phyloP scores from a whole-genome alignment of 805 yeast species.

The Metschnikowia similis region DNA sequence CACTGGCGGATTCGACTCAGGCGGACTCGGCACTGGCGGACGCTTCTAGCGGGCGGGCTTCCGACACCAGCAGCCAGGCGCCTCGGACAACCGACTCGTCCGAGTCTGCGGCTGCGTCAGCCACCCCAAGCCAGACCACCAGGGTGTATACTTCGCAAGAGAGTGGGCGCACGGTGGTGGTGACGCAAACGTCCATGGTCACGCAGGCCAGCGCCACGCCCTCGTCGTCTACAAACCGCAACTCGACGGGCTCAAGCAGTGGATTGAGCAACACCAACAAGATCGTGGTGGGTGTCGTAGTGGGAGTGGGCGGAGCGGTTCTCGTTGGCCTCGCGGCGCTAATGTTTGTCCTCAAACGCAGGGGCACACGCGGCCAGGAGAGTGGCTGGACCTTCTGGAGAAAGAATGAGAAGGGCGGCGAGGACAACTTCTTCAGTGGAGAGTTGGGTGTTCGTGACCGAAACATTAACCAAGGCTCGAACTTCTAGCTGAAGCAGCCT shows the following conservation, averaged over 20 bases:
- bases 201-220: slow-evolving; percentile 21
- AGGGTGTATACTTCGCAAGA: slow-evolving; percentile 24
- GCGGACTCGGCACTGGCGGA: not conserved
- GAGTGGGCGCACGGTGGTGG: slow-evolving; percentile 35
- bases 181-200: slow-evolving; percentile 36
- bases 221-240: slow-evolving; percentile 19
- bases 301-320: slow-evolving; percentile 43
- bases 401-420: slow-evolving; percentile 38
- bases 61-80: not conserved
- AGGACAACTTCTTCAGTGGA: slow-evolving; percentile 39
- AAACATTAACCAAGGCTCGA: slow-evolving; percentile 44
- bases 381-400: slow-evolving; percentile 47
- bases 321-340: slow-evolving; percentile 32
- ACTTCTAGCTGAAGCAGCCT: slow-evolving; percentile 23
- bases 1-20: too few relatives aligned
- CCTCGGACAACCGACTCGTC: too few relatives aligned
- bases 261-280: slow-evolving; percentile 41
- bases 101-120: not conserved
- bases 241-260: slow-evolving; percentile 15
- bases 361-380: slow-evolving; percentile 24
- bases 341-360: slow-evolving; percentile 33
- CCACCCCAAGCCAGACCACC: slow-evolving; percentile 20
- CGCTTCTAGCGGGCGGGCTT: not conserved
- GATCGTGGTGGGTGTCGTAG: slow-evolving; percentile 45
- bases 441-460: slow-evolving; percentile 47